A percentile compares a stretch with the other conserved stretches of the same genome.
phyloP scores from a whole-genome alignment of 208 protist species.

The Trypanosoma lewisi region DNA sequence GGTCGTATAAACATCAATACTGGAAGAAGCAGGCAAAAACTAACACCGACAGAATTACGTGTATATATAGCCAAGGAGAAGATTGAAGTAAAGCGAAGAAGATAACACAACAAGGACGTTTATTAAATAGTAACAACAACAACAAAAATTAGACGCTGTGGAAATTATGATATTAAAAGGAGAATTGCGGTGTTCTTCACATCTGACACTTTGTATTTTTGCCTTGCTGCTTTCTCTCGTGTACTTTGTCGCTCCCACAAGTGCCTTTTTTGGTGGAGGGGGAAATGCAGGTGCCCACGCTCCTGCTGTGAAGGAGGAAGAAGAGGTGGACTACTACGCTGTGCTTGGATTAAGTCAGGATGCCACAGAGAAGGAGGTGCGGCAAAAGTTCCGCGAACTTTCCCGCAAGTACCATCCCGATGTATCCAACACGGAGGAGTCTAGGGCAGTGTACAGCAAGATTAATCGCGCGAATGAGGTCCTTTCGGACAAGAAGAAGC shows the following conservation, averaged over 20 bases:
- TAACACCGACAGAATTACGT: not conserved
- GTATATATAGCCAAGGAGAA: not conserved
- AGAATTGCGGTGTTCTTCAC: not conserved
- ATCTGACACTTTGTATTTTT: constrained; percentile 13
- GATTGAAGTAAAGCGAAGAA: too few relatives aligned
- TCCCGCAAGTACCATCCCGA: constrained; percentile 84
- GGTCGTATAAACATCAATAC: too few relatives aligned
- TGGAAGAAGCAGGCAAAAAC: not conserved
- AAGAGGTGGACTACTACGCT: constrained; percentile 79
- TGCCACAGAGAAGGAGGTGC: constrained; percentile 81
- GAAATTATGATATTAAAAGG: not conserved
- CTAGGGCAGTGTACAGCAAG: constrained; percentile 60
- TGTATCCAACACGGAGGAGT: constrained; percentile 49
- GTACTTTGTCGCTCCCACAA: constrained; percentile 8
- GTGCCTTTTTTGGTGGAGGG: constrained; percentile 8
- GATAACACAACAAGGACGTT: too few relatives aligned
- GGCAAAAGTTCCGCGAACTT: constrained; percentile 67
- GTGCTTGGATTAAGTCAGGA: constrained; percentile 61
- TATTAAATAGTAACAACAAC: too few relatives aligned
- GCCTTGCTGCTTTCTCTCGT: constrained; percentile 6
- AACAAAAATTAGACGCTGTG: too few relatives aligned
- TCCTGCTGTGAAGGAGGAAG: constrained; percentile 1
- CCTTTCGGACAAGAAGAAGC: constrained; percentile 82
- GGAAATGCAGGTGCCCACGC: not conserved
- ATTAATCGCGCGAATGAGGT: constrained; percentile 91